phyloP scores from a whole-genome alignment of 2,329 filamentous ascomycete genomes.

The Lecanicillium sp. region DNA sequence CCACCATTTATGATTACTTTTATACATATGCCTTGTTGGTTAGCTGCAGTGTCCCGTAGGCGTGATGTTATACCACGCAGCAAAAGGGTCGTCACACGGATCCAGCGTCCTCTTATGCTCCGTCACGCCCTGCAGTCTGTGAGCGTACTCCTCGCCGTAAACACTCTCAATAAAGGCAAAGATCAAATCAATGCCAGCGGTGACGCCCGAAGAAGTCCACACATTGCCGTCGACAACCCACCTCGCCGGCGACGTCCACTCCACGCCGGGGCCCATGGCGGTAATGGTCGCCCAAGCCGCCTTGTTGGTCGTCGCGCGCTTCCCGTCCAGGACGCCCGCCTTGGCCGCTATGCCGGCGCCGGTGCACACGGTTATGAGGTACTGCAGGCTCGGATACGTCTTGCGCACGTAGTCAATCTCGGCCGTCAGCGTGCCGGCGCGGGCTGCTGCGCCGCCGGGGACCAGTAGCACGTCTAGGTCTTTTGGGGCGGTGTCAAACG shows the following conservation, averaged over 20 bases:
- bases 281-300: slow-evolving; percentile 39
- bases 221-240: slow-evolving; percentile 59
- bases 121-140: slow-evolving; percentile 6
- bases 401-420: slow-evolving; percentile 32
- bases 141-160: slow-evolving; percentile 6
- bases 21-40: too few relatives aligned
- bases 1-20: too few relatives aligned
- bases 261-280: slow-evolving; percentile 35
- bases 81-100: slow-evolving; percentile 14
- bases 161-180: slow-evolving; percentile 12
- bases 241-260: slow-evolving; percentile 53
- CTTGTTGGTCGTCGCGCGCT: slow-evolving; percentile 60
- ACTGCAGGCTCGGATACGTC: slow-evolving; percentile 38
- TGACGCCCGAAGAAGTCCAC: slow-evolving; percentile 52
- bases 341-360: slow-evolving; percentile 49
- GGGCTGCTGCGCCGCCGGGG: slow-evolving; percentile 50
- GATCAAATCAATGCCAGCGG: slow-evolving; percentile 11
- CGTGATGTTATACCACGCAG: slow-evolving; percentile 7
- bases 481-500: slow-evolving; percentile 39
- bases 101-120: slow-evolving; percentile 11
- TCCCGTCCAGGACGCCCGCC: slow-evolving; percentile 51
- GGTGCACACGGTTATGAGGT: slow-evolving; percentile 60
- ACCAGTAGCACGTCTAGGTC: slow-evolving; percentile 50
- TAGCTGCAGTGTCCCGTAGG: slow-evolving; percentile 6
- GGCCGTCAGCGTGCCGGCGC: slow-evolving; percentile 16